These are phyloP conservation scores for Cladosporium sp. DNA, from an alignment of 2,329 filamentous ascomycete genomes.

Conservation along the genomic window DNA sequence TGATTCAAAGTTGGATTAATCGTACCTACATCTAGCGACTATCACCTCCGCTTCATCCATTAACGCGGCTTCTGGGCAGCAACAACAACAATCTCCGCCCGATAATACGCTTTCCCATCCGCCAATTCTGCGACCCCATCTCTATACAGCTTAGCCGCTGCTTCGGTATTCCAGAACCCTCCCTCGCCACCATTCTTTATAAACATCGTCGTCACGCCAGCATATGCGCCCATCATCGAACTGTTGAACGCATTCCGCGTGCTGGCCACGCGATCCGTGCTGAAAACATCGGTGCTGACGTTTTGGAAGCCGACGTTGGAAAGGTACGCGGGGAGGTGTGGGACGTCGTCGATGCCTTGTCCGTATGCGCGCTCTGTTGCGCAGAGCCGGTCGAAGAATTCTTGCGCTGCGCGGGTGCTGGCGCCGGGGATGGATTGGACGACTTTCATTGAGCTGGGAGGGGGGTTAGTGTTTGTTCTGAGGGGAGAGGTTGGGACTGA, in stretches of 20 bases:
- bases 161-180: not conserved
- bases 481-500: not conserved
- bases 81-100: constrained; percentile 22
- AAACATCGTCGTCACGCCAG: not conserved
- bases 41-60: not conserved
- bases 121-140: constrained; percentile 13
- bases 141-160: constrained; percentile 10
- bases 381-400: not conserved
- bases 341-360: constrained; percentile 1
- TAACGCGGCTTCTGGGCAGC: constrained; percentile 13
- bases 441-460: not conserved
- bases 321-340: not conserved
- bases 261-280: constrained; percentile 23
- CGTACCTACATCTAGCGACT: too few species aligned
- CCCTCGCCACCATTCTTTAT: constrained; percentile 1
- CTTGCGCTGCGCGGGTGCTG: not conserved
- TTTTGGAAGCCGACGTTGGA: constrained; percentile 18
- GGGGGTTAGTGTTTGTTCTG: not conserved
- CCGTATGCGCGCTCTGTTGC: not conserved
- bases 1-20: too few species aligned
- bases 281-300: constrained; percentile 21
- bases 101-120: constrained; percentile 20
- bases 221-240: constrained; percentile 2
- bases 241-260: constrained; percentile 13
- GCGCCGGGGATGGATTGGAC: not conserved